These are phyloP conservation scores for Arthrobotrys pseudoclavata DNA, from an alignment of 2,329 filamentous ascomycete genomes.

Conservation along the genomic window DNA sequence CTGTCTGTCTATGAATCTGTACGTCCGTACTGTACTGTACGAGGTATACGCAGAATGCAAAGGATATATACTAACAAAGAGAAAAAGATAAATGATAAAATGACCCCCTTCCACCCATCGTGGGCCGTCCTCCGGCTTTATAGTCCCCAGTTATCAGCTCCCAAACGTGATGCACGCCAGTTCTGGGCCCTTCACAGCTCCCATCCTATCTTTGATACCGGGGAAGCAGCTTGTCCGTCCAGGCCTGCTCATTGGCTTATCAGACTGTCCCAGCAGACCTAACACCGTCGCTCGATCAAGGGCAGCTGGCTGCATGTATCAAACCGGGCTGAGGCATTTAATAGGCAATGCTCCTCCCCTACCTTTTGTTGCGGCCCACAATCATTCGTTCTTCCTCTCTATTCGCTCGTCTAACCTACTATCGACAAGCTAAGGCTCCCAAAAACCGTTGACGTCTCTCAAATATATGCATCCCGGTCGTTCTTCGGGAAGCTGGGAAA, in stretches of 20 bases:
- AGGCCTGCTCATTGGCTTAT: conserved; percentile 36
- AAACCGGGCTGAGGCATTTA: conserved; percentile 60
- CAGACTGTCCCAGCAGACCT: conserved; percentile 53
- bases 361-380: conserved; percentile 10
- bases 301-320: conserved; percentile 50
- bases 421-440: neutral
- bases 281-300: conserved; percentile 27
- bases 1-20: too few species aligned
- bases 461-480: conserved; percentile 13
- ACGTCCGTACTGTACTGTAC: neutral
- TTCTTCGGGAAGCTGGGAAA: conserved; percentile 5
- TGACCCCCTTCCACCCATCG: conserved; percentile 9
- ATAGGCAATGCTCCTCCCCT: conserved; percentile 38
- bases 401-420: conserved; percentile 48
- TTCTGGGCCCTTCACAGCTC: conserved; percentile 18
- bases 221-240: conserved; percentile 37
- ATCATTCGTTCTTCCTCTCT: conserved; percentile 5
- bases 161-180: conserved; percentile 4
- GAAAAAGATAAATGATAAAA: conserved; percentile 28
- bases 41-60: neutral
- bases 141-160: conserved; percentile 42
- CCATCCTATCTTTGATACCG: conserved; percentile 41
- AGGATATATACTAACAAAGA: neutral
- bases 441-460: conserved; percentile 8
- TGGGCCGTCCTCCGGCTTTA: conserved; percentile 43